Evolutionary conservation across 2,329 filamentous ascomycete genomes (phyloP), one percentile per base, ranked within the genome.

Genomic region (Myriosclerotinia scirpicola): DNA sequence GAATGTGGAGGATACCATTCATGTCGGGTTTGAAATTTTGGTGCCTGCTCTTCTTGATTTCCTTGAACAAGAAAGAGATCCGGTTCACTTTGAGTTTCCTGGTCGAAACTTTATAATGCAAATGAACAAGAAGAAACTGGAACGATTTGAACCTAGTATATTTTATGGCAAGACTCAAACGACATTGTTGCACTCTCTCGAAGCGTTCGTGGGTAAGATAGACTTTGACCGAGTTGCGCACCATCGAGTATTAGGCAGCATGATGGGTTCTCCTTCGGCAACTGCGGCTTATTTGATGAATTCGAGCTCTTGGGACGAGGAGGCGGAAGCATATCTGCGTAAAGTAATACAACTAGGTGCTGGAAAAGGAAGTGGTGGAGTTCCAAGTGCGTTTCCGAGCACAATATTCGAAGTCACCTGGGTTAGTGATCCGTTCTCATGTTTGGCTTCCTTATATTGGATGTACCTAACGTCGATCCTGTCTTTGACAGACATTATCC

Each of bases 111-210:
- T 54, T 2, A 65, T 78, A 8, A 68, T 71, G 55, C 64, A 72
- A 53, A 69, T 77, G n/a, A 69, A 74, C 9, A 65, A 72, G 5
- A 67, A 70, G 14, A 78, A 77, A 65, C 44, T 77, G 64, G 68
- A 72, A 15, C 69, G 71, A 22, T 75, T 78, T 55, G 65, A 66
- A 9, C 70, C 74, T 1, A 73, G 74, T 36, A 69, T 72, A 36
- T 69, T 78, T 6, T 76, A 76, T 53, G 70, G 70, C 1, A 68
- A 68, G 20, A 54, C 69, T 34, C 72, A 74, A 52, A 73, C 72
- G 9, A 77, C 78, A 0, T 64, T 73, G 0, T 65, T 79, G 5
- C 78, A 80, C 64, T 79, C 78, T 0, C 68, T 80, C 0, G 79
- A 81, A 64, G 78, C 77, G 0, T 78, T 80, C 56, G 73, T 76